These are phyloP conservation scores for Aspergillus sp. DNA, from an alignment of 2,329 filamentous ascomycete species.

Conservation along the genomic window DNA sequence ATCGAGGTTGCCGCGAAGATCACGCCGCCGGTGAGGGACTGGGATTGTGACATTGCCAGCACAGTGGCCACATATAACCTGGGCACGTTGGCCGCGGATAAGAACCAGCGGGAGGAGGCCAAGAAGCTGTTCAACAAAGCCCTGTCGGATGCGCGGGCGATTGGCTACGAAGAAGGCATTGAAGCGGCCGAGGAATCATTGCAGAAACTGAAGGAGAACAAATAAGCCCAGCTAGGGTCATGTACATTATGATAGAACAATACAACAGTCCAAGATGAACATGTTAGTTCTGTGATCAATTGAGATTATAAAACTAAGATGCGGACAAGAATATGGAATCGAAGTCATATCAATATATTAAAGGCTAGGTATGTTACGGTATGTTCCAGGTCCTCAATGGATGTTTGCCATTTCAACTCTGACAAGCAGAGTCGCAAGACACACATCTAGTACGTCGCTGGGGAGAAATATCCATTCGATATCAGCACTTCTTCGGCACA, in stretches of 20 bases:
- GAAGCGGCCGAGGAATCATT: conserved; percentile 28
- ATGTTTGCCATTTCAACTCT: conserved; percentile 37
- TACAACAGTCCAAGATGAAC: background rate
- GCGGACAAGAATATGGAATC: too few relatives aligned
- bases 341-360: too few relatives aligned
- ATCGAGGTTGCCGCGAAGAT: conserved; percentile 65
- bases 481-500: conserved; percentile 99
- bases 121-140: conserved; percentile 67
- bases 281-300: background rate
- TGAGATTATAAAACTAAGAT: too few relatives aligned
- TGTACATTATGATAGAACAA: conserved; percentile 2
- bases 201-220: conserved; percentile 26
- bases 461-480: conserved; percentile 43
- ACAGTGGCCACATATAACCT: conserved; percentile 82
- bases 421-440: conserved; percentile 25
- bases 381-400: conserved; percentile 47
- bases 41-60: conserved; percentile 81
- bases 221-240: background rate
- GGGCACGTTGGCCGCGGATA: conserved; percentile 76
- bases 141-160: conserved; percentile 52
- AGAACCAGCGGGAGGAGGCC: conserved; percentile 64
- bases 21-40: conserved; percentile 62
- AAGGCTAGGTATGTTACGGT: too few relatives aligned
- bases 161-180: conserved; percentile 39
- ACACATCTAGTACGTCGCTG: conserved; percentile 46